These are phyloP conservation scores for Leucogyrophana mollusca DNA, from an alignment of 768 basidiomycete genomes.

Conservation along the genomic window DNA sequence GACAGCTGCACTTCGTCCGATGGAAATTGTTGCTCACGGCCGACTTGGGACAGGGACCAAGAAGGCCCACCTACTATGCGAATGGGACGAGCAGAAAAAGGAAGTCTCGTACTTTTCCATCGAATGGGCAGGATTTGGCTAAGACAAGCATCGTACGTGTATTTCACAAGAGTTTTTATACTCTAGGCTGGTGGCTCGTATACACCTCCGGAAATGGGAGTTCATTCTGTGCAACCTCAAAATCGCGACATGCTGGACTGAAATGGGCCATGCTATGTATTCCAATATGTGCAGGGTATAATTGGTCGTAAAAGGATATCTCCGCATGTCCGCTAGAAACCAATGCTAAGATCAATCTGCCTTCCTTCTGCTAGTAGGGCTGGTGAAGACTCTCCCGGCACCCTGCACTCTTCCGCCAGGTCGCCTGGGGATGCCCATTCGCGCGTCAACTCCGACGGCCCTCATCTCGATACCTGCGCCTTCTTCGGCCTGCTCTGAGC, in stretches of 20 bases:
- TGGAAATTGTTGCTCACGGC: slow-evolving; percentile 96
- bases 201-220: too few relatives aligned
- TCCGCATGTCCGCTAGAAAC: not conserved
- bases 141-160: slow-evolving; percentile 12
- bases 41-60: slow-evolving; percentile 96
- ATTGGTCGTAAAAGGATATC: slow-evolving; percentile 11
- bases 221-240: slow-evolving; percentile 11
- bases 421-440: too few relatives aligned
- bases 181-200: not conserved
- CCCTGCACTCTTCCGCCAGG: not conserved
- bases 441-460: slow-evolving; percentile 1
- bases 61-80: slow-evolving; percentile 89
- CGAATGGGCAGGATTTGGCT: slow-evolving; percentile 92
- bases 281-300: not conserved
- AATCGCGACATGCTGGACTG: not conserved
- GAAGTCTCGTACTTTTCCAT: slow-evolving; percentile 75
- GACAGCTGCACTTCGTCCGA: slow-evolving; percentile 61
- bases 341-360: not conserved
- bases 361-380: slow-evolving; percentile 5
- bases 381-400: not conserved
- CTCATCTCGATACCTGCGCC: slow-evolving; percentile 41
- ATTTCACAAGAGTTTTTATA: not conserved
- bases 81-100: slow-evolving; percentile 74
- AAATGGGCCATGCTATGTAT: too few relatives aligned
- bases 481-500: slow-evolving; percentile 61